Conservation (phyloP, 2,329 filamentous ascomycete genomes). For the Fusarium sp. region DNA sequence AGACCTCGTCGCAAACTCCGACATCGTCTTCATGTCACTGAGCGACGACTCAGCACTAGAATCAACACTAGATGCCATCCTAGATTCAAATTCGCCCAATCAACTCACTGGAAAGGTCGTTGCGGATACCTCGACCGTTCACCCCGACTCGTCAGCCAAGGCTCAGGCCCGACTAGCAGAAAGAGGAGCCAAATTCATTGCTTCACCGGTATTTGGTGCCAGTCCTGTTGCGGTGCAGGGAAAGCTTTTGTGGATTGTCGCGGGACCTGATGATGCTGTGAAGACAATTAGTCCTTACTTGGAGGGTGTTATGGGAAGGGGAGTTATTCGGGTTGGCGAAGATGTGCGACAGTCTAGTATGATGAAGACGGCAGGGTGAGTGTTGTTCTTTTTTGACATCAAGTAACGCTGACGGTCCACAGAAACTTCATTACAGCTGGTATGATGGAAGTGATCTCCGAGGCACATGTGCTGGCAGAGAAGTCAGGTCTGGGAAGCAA, state of each 20-base stretch:
- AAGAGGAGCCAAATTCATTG: constrained; percentile 57
- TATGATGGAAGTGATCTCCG: constrained; percentile 64
- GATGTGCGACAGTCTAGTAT: constrained; percentile 61
- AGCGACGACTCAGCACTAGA: constrained; percentile 61
- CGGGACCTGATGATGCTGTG: constrained; percentile 57
- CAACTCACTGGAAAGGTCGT: constrained; percentile 58
- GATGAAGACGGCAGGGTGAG: constrained; percentile 64
- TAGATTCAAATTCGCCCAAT: constrained; percentile 27
- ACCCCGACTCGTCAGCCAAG: constrained; percentile 59
- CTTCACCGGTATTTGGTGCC: constrained; percentile 66
- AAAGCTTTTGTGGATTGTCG: constrained; percentile 62
- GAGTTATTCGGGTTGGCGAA: constrained; percentile 60
- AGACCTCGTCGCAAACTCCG: constrained; percentile 49
- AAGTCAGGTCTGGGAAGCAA: constrained; percentile 59
- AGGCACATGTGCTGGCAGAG: constrained; percentile 66
- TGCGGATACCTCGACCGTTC: constrained; percentile 67
- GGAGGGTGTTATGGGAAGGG: constrained; percentile 59
- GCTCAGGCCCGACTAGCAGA: constrained; percentile 49
- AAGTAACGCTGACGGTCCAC: not conserved
- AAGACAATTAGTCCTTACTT: constrained; percentile 57
- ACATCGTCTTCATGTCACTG: constrained; percentile 59
- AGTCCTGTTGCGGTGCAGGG: constrained; percentile 64
- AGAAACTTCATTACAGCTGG: constrained; percentile 66
- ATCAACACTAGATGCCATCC: constrained; percentile 52
- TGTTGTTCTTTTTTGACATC: accelerated